Base-by-base conservation (phyloP, 345 rosid genomes). In the Firmiana major region DNA sequence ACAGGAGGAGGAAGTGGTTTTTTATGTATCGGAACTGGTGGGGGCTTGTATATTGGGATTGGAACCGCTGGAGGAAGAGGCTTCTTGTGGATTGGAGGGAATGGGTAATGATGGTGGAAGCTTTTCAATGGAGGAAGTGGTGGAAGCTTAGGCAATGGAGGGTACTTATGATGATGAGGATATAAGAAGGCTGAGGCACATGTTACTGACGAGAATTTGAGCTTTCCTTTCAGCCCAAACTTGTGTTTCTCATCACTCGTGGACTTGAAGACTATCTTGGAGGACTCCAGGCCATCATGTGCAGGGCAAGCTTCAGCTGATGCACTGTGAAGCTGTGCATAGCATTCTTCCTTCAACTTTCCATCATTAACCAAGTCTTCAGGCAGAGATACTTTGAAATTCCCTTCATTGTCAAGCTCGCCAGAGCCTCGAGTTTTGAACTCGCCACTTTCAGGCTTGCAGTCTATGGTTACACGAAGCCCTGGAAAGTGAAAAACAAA, bases 271-370 rank as follows among this genome's bases (percentile, higher is more conserved):
- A 93, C 85, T 9, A 90, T 79, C 83, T 88, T 91, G 79, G 85
- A 38, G 28, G 98, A 82, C 3, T 91, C 86, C 0, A 91, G 16
- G 57, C 90, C 90, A 24, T 79, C 79, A n/a, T 84, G 83, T 36
- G 87, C 81, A 0, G 97, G 93, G 66, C 98, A 94, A 26, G 95
- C 91, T 1, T 79, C 36, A 9, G 84, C 84, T 0, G 89, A 82
- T 16, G 87, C 90, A 71, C 94, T 88, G 74, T 89, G 93, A 79
- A 94, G 94, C 79, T 89, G 97, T 12, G 97, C 98, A 40, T 93
- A 91, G 84, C 98, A 94, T 57, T 90, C 90, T 77, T 91, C 90
- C 80, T 83, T 87, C 42, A 94, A 60, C 31, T 85, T 78, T 5
- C 89, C 97, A 60, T 89, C 85, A 72, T 87, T 73, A 9, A 88